These are phyloP conservation scores for Hyphodiscus hymeniophilus DNA, from an alignment of 495 filamentous ascomycete genomes.

Conservation along the genomic window DNA sequence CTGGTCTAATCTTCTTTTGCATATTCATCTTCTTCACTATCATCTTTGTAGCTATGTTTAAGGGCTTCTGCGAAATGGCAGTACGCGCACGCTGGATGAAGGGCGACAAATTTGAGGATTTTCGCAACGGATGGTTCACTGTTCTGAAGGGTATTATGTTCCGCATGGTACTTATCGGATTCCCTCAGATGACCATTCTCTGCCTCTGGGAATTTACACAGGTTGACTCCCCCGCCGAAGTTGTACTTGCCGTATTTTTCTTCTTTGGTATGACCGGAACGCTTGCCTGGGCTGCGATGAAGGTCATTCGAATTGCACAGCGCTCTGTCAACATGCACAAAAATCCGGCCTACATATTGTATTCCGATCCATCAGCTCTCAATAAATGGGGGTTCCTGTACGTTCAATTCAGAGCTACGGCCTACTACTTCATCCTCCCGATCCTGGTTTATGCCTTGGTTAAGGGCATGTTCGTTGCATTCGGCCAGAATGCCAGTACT, in stretches of 20 bases:
- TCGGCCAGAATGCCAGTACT: conserved; percentile 64
- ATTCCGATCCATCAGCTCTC: conserved; percentile 82
- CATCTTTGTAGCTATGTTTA: conserved; percentile 69
- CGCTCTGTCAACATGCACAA: conserved; percentile 87
- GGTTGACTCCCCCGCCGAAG: conserved; percentile 77
- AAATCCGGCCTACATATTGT: conserved; percentile 95
- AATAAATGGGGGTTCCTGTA: conserved; percentile 99
- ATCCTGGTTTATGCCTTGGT: conserved; percentile 69
- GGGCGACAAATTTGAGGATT: conserved; percentile 83
- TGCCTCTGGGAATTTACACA: conserved; percentile 93
- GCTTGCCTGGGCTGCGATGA: conserved; percentile 79
- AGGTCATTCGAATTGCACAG: conserved; percentile 82
- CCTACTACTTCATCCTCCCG: conserved; percentile 94
- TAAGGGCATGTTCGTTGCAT: conserved; percentile 87
- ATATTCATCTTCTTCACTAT: conserved; percentile 68
- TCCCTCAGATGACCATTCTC: conserved; percentile 84
- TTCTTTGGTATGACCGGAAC: conserved; percentile 72
- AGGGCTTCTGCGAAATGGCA: conserved; percentile 62
- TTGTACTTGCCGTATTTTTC: conserved; percentile 85
- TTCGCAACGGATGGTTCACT: conserved; percentile 81
- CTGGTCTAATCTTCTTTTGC: conserved; percentile 83
- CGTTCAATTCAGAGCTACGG: conserved; percentile 91
- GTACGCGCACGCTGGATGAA: conserved; percentile 72
- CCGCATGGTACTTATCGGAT: conserved; percentile 84
- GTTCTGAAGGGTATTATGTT: conserved; percentile 89